Conservation (phyloP, 352 stramenopile species). For the Globisporangium cylindrosporum region DNA sequence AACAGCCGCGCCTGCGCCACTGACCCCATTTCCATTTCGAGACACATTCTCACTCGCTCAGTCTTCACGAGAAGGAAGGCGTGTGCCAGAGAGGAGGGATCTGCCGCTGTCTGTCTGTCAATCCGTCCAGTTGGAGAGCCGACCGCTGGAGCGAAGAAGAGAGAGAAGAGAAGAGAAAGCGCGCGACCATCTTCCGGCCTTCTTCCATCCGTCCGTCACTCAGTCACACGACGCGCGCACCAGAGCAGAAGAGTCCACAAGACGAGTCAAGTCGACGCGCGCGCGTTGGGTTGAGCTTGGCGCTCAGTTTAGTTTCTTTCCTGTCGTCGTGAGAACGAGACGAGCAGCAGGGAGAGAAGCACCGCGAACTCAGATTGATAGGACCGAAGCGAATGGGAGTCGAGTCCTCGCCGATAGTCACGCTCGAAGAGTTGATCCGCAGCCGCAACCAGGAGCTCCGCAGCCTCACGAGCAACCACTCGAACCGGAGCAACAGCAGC, state of each 20-base stretch:
- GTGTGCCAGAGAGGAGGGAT: background rate
- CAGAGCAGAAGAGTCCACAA: background rate
- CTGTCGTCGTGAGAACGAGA: background rate
- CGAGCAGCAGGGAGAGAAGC: background rate
- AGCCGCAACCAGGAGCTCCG: conserved; percentile 1
- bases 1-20: background rate
- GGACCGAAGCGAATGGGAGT: conserved; percentile 3
- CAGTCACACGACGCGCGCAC: background rate
- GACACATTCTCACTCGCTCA: background rate
- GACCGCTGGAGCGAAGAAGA: background rate
- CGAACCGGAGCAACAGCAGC: conserved; percentile 12
- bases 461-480: conserved; percentile 1
- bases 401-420: background rate
- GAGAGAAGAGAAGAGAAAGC: background rate
- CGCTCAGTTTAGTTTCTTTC: conserved; percentile 10
- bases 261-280: background rate
- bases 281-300: background rate
- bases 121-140: background rate
- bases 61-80: background rate
- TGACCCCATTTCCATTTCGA: conserved; percentile 1
- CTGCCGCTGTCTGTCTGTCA: background rate
- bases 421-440: conserved; percentile 7
- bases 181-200: background rate
- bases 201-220: background rate
- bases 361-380: background rate